phyloP scores from a whole-genome alignment of 192 early-diverging fungal genomes.

The Mortierella hygrophila region DNA sequence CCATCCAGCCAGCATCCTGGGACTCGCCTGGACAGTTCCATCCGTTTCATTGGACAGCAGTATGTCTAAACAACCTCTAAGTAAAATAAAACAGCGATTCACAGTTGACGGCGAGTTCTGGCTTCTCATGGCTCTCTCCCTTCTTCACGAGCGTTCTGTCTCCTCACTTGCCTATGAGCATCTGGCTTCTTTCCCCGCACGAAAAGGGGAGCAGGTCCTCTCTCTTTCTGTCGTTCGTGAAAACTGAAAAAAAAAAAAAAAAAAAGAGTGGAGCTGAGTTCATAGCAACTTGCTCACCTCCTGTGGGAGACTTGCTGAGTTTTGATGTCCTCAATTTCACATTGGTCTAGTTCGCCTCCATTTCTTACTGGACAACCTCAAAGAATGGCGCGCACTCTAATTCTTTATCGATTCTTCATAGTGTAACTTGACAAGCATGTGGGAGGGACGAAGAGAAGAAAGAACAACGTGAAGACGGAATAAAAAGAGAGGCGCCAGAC shows the following conservation, averaged over 20 bases:
- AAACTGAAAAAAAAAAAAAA: not conserved
- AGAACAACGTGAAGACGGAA: not conserved
- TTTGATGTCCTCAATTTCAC: not conserved
- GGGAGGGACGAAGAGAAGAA: not conserved
- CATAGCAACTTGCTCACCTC: not conserved
- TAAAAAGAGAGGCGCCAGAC: not conserved
- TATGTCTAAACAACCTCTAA: not conserved
- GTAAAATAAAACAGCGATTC: not conserved
- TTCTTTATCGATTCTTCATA: not conserved
- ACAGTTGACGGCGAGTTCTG: not conserved
- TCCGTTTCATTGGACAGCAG: not conserved
- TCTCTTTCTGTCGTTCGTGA: not conserved
- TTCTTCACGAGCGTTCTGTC: not conserved
- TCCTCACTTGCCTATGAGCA: not conserved
- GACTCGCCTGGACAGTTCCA: not conserved
- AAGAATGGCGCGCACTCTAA: not conserved
- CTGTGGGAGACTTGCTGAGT: not conserved
- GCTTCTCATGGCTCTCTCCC: not conserved
- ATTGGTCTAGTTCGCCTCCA: not conserved
- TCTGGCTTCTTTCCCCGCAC: conserved; percentile 6
- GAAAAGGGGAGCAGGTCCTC: not conserved
- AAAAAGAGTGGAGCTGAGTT: not conserved
- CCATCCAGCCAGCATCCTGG: not conserved
- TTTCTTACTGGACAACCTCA: not conserved
- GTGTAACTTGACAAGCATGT: not conserved